A percentile compares a stretch with the other conserved stretches of the same genome.
Conservation (phyloP, 495 filamentous ascomycete genomes). For the Bombardia bombarda region DNA sequence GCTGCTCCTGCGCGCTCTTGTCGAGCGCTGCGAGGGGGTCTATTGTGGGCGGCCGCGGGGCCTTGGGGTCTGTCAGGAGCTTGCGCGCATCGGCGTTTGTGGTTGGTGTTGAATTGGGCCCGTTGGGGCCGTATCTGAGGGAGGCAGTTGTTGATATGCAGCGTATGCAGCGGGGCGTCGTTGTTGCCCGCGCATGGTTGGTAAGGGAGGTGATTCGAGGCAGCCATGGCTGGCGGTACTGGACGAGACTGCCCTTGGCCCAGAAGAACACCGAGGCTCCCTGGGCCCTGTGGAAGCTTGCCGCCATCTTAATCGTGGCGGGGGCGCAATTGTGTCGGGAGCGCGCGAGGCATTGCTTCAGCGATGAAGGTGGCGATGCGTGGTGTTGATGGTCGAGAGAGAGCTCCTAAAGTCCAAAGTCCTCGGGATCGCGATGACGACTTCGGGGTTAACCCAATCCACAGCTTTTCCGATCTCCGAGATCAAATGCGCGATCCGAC, state of each 20-base stretch:
- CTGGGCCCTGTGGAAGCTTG: constrained; percentile 8
- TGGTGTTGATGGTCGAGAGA: no score
- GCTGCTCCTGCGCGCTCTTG: constrained; percentile 70
- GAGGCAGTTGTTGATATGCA: constrained; percentile 16
- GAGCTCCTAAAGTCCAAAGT: no score
- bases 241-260: background rate
- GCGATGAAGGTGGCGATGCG: no score
- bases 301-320: constrained; percentile 19
- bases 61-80: background rate
- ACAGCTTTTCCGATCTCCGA: no score
- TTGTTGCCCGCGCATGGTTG: background rate
- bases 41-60: constrained; percentile 2
- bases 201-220: background rate
- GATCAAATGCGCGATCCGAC: no score
- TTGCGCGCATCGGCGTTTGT: constrained; percentile 3
- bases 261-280: constrained; percentile 4
- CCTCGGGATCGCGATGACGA: no score
- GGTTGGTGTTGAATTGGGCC: background rate
- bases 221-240: background rate
- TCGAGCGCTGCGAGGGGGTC: constrained; percentile 30
- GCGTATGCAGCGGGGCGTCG: constrained; percentile 6
- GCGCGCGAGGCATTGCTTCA: constrained; percentile 6
- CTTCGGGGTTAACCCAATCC: no score
- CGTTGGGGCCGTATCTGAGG: constrained; percentile 1
- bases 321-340: constrained; percentile 15